Evolutionary conservation across 2,329 filamentous ascomycete genomes (phyloP).

Genomic region (Fusarium oligoseptatum): DNA sequence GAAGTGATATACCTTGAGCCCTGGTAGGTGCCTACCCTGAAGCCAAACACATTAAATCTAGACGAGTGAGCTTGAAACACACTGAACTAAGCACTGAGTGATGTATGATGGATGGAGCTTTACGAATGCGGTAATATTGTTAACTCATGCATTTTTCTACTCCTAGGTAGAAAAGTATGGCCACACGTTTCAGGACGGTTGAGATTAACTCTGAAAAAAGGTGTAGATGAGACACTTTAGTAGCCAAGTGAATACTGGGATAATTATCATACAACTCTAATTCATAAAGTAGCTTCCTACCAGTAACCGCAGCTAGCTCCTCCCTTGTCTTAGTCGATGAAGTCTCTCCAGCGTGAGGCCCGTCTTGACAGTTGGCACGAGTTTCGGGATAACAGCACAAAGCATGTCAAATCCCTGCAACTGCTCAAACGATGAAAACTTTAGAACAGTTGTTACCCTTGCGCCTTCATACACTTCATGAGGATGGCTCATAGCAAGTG

Average conservation of each 20-base stretch:
- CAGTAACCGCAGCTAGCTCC: background rate
- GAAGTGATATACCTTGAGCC: background rate
- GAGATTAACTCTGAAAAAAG: too few species aligned
- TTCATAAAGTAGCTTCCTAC: background rate
- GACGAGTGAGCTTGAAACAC: background rate
- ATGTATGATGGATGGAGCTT: background rate
- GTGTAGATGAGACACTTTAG: too few species aligned
- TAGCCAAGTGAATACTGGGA: background rate
- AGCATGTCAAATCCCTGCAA: constrained; percentile 13
- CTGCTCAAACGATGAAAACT: constrained; percentile 16
- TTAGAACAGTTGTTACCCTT: background rate
- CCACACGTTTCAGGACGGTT: too few species aligned
- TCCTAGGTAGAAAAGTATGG: too few species aligned
- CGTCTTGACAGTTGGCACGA: background rate
- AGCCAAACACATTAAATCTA: background rate
- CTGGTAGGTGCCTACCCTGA: background rate
- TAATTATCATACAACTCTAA: background rate
- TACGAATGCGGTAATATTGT: rapidly evolving
- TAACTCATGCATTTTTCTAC: background rate
- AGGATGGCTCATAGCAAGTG: constrained; percentile 38
- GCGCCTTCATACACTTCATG: constrained; percentile 34
- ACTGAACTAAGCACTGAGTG: background rate
- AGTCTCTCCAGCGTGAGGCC: background rate
- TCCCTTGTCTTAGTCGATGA: background rate
- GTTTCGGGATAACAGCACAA: constrained; percentile 3